These are phyloP conservation scores for Casuarina glauca DNA, from an alignment of 306 rosid genomes.

Conservation along the genomic window DNA sequence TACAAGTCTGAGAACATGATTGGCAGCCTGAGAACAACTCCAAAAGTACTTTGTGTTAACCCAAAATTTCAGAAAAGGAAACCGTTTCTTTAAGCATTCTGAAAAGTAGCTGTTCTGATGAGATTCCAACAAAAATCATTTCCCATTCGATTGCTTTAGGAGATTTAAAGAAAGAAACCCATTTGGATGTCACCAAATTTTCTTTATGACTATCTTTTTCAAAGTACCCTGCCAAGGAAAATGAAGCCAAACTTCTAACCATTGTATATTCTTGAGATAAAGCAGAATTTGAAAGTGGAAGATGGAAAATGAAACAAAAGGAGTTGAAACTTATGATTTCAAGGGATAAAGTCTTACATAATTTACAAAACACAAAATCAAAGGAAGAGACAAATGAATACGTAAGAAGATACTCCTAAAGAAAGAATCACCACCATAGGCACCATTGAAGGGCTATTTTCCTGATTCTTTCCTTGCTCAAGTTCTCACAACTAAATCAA, in stretches of 20 bases:
- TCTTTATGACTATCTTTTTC: too few species aligned
- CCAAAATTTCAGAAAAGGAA: too few species aligned
- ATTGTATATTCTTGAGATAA: neutral
- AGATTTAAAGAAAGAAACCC: too few species aligned
- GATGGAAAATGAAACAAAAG: neutral
- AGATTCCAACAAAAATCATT: too few species aligned
- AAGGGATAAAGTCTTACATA: conserved; percentile 6
- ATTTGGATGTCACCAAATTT: too few species aligned
- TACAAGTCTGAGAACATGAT: too few species aligned
- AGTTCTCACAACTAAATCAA: conserved; percentile 39
- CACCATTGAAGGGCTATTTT: conserved; percentile 12
- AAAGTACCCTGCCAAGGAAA: too few species aligned
- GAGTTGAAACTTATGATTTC: conserved; percentile 11
- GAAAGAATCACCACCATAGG: neutral
- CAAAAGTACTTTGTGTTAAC: too few species aligned
- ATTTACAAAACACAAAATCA: conserved; percentile 13
- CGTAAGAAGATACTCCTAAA: neutral
- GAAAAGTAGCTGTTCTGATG: too few species aligned
- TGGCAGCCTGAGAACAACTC: too few species aligned
- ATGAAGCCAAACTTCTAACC: neutral
- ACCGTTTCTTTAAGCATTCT: too few species aligned
- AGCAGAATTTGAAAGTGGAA: neutral
- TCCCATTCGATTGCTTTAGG: too few species aligned
- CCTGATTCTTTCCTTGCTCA: conserved; percentile 39
- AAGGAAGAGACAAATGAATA: neutral